Base-by-base conservation (phyloP, 768 basidiomycete genomes). In the Amanita rimosa region DNA sequence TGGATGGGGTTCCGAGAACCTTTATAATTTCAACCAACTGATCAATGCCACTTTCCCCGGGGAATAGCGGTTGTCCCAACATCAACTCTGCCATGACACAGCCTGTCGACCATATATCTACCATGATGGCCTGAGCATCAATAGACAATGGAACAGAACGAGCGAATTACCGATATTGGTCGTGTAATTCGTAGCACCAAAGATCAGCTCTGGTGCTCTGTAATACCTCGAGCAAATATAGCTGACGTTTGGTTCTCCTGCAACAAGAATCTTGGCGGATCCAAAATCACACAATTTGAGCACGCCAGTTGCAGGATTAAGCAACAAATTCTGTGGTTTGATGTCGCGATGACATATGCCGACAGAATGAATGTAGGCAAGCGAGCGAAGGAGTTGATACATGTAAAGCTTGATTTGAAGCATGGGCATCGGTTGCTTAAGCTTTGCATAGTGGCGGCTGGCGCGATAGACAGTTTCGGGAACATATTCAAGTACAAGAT, bases 21-120 rank as follows among this genome's bases (percentile, higher is more conserved):
- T 99, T 99, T 83, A 99, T 99, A 58, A 99, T 99, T 70, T 99
- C 96, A 50, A 99, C 96, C 60, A 99, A 66, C 70, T 99, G 96
- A 69, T 99, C 96, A 60, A 99, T 99, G 19, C 95, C 94, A 62
- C 87, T 90, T 71, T 99, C 96, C 52, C 96, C 96, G 3, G 96
- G 96, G 80, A 99, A 99, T 48, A 99, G 75, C 24, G 96, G 96
- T 63, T 98, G 95, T 17, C 96, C 96, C 50, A 98, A 74, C 94
- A 99, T 98, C 64, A 99, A 67, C 74, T 99, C 96, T 19, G 96
- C 96, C 96, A 99, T 99, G 48, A 99, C 96, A 70, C 96, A 99
- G 31, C 96, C 96, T 36, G 95, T 98, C 60, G 94, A 97, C 96
- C 96, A 99, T 60, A 99, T 93, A 63, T 99, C 94, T 94, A 58